Evolutionary conservation across 208 protist genomes (phyloP).

Genomic region (Crithidia brevicula): DNA sequence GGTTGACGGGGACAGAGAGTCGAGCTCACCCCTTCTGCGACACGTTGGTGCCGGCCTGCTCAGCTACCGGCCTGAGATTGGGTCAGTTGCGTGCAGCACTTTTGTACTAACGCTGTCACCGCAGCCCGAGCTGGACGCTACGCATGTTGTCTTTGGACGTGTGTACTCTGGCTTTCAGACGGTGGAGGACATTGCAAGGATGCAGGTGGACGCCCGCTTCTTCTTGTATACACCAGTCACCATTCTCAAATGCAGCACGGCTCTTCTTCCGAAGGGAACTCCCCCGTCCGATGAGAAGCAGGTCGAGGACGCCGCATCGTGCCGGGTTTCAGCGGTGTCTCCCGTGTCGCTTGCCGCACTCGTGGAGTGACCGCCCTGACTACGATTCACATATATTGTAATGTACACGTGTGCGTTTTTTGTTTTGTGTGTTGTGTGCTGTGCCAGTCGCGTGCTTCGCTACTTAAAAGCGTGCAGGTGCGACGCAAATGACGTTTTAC

Average conservation of each 20-base stretch:
- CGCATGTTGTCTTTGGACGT: constrained; percentile 65
- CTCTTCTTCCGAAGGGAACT: constrained; percentile 5
- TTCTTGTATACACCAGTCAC: constrained; percentile 44
- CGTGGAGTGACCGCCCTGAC: too few species aligned
- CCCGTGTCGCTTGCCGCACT: not conserved
- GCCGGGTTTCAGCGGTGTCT: not conserved
- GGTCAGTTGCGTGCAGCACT: constrained; percentile 17
- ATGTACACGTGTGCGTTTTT: constrained; percentile 1
- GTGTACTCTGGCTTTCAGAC: constrained; percentile 54
- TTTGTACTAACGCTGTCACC: constrained; percentile 66
- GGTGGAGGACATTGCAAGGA: constrained; percentile 36
- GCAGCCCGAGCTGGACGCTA: constrained; percentile 52
- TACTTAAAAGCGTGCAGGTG: too few species aligned
- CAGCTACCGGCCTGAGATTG: constrained; percentile 27
- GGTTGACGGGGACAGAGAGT: not conserved
- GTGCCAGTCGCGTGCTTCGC: too few species aligned
- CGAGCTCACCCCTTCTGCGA: constrained; percentile 7
- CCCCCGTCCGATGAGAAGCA: not conserved
- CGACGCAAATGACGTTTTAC: too few species aligned
- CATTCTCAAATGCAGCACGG: constrained; percentile 29
- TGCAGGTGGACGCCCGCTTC: constrained; percentile 41
- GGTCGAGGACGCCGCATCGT: too few species aligned
- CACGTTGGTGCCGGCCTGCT: constrained; percentile 73
- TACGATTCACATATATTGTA: too few species aligned
- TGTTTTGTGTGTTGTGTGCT: not conserved